Base-by-base conservation (phyloP, 1,284 basidiomycete species). In the Ganoderma sp. region DNA sequence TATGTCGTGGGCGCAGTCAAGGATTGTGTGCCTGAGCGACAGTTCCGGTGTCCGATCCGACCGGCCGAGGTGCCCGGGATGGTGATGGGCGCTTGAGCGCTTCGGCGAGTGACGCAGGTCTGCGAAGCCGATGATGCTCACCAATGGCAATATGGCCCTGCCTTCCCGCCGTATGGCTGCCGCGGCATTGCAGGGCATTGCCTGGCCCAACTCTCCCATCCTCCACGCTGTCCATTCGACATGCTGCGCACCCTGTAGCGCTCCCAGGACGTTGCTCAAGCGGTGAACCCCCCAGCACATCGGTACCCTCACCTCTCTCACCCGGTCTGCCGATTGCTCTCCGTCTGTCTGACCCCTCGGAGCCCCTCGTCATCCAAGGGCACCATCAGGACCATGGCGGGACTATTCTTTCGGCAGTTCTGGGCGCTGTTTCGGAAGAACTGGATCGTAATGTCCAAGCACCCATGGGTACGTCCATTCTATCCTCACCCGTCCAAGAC, bases 341-440 rank as follows among this genome's bases (percentile, higher is more conserved):
- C 41, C 52, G 39, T 12, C 43, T 6, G 32, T 50, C 57, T 50
- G n/a, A 41, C 56, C 43, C 41, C 48, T 48, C 42, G n/a, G 56
- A 39, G 42, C 59, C 52, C 45, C 57, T 39, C 52, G 39, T 10
- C 39, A 12, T 37, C 25, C 56, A 19, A 8, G 34, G 37, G 7
- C 56, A 58, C 4, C 34, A 22, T 39, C 57, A 39, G 17, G 52
- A 68, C 25, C 42, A 77, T 76, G 76, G 72, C 69, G n/a, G 69
- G 71, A 22, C 68, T 82, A 14, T 89, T 91, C 75, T 85, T 85
- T 81, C 82, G 86, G 34, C 91, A 94, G 79, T 86, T 90, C 69
- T 78, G 78, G 12, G 88, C 87, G 4, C 78, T 94, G 50, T 85
- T 87, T 65, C 84, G 87, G 83, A 94, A 94, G 84, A 93, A 93